Percentiles rank a stretch among this genome's conserved stretches.
phyloP scores from a whole-genome alignment of 495 filamentous ascomycete genomes.

The Aspergillus ostianus region DNA sequence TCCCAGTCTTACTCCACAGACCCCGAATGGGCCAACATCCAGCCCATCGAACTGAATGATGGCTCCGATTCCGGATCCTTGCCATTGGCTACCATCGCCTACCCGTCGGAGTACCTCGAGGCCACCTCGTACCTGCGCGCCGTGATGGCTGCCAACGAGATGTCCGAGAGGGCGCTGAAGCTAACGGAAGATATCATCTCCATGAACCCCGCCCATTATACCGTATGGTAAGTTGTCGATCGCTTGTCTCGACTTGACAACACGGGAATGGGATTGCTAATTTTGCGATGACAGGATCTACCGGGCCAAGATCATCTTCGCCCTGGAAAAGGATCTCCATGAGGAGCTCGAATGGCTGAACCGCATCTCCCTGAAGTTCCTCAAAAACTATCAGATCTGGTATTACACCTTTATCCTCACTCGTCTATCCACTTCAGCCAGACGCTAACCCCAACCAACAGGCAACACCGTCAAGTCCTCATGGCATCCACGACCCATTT shows the following conservation, averaged over 20 bases:
- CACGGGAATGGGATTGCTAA: not conserved
- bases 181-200: slow-evolving; percentile 85
- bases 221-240: slow-evolving; percentile 67
- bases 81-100: slow-evolving; percentile 85
- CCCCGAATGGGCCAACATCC: slow-evolving; percentile 78
- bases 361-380: slow-evolving; percentile 69
- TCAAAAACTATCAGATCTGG: slow-evolving; percentile 99
- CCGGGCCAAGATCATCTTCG: slow-evolving; percentile 72
- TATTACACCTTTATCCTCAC: slow-evolving; percentile 18
- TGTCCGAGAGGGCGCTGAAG: slow-evolving; percentile 71
- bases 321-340: slow-evolving; percentile 60
- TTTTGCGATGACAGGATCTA: slow-evolving; percentile 60
- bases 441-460: slow-evolving; percentile 23
- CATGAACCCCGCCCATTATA: slow-evolving; percentile 96
- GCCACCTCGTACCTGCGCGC: slow-evolving; percentile 88
- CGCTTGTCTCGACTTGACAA: not conserved
- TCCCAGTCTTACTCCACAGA: slow-evolving; percentile 60
- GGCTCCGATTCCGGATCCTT: slow-evolving; percentile 53
- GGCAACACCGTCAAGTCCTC: slow-evolving; percentile 89
- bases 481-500: slow-evolving; percentile 59
- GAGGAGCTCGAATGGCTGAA: slow-evolving; percentile 86
- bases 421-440: not conserved
- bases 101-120: slow-evolving; percentile 81
- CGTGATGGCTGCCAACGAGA: slow-evolving; percentile 85
- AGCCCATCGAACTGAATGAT: slow-evolving; percentile 82